A percentile compares a stretch with the other conserved stretches of the same genome.
Evolutionary conservation across 2,329 filamentous ascomycete genomes (phyloP).

Genomic region (Penicillium italicum): DNA sequence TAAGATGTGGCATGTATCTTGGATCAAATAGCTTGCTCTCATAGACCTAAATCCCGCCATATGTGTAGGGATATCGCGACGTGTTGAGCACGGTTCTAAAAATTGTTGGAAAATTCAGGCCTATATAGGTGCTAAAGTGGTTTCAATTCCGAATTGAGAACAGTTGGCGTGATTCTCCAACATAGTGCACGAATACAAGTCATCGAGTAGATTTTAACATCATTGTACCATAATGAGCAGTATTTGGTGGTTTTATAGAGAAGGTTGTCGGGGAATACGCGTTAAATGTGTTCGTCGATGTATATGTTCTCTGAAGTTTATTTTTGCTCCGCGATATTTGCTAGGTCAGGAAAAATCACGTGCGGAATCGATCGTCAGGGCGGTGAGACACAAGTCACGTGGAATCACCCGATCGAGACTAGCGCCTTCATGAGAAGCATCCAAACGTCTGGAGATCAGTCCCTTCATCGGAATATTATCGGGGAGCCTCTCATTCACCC

Average conservation of each 20-base stretch:
- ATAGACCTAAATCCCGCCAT: background rate
- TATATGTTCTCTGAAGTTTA: background rate
- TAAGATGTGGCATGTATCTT: background rate
- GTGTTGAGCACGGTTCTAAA: no score
- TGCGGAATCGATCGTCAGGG: background rate
- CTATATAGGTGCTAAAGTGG: no score
- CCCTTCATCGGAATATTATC: slow-evolving; percentile 28
- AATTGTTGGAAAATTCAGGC: no score
- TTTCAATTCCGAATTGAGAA: no score
- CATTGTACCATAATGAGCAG: no score
- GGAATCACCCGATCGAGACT: slow-evolving; percentile 11
- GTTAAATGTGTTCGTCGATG: background rate
- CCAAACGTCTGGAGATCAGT: slow-evolving; percentile 30
- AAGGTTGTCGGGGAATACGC: background rate
- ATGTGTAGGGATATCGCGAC: no score
- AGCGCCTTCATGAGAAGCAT: slow-evolving; percentile 26
- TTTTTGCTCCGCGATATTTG: background rate
- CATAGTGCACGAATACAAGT: no score
- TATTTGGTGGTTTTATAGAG: no score
- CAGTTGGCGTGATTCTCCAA: no score
- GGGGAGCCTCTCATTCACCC: slow-evolving; percentile 23
- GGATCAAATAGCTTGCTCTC: background rate
- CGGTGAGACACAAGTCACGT: slow-evolving; percentile 21
- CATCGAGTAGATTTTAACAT: no score
- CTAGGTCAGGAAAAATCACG: background rate